Evolutionary conservation across 129 eudicot species (phyloP), one percentile per base, ranked within the genome.

Genomic region (Solidago caesia): DNA sequence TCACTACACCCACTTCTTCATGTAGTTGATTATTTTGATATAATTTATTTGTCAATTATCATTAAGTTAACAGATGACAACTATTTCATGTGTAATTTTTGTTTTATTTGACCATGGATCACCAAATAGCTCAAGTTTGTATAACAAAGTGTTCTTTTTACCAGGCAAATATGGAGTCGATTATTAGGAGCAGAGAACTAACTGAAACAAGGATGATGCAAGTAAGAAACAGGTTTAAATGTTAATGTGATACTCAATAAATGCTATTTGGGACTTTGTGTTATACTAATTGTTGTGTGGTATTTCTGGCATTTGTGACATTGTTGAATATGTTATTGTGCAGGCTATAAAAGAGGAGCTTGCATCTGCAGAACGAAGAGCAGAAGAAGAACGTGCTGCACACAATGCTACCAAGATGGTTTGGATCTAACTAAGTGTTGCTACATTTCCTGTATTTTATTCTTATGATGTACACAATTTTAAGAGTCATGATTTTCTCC

Each of bases 161-260:
- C 78, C 87, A 90, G 98, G 98, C 88, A 67, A 94, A 81, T 83
- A 94, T 85, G 97, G 98, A 94, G 75, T 75, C 97, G 65, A 80
- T 91, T 62, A 87, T 91, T 96, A 90, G 98, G 77, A 94, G 78
- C 69, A 90, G 98, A 82, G 98, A 94, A 78, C 85, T 94, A 68
- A 81, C 97, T 42, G 98, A 94, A 87, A 94, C 98, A 67, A 83
- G 98, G 80, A 94, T 94, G 98, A 94, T 91, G 96, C 98, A 94
- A 88, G 98, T 94, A 87, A 87, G 97, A 71, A 55, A 25, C 26
- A 65, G 61, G 70, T 60, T 76, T 57, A 45, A 58, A 15, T 51
- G 44, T 44, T 71, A 73, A 73, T 53, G 43, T 72, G 74, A 65
- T 73, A 61, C 68, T 33, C 21, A 57, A 33, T 57, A 45, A 72